Percentiles rank a stretch among this genome's conserved stretches.
These are phyloP conservation scores for Luzula sylvatica DNA, from an alignment of 176 grass and related monocot species.

Conservation along the genomic window DNA sequence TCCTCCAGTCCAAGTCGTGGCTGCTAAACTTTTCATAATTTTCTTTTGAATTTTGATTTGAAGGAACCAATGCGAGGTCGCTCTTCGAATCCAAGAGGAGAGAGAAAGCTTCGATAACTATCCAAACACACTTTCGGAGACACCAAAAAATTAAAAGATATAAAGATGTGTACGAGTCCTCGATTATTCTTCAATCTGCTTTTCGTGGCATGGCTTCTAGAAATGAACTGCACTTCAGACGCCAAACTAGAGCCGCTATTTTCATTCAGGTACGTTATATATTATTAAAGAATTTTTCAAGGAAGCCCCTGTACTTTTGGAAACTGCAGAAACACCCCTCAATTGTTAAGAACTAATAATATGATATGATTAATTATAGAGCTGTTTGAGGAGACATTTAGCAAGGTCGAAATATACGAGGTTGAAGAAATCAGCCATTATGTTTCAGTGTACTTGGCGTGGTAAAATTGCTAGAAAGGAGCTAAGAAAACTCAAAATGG, in stretches of 20 bases:
- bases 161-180: constrained; percentile 36
- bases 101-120: constrained; percentile 67
- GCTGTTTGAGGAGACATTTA: constrained; percentile 55
- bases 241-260: constrained; percentile 53
- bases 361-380: constrained; percentile 33
- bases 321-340: too few relatives aligned
- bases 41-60: too few relatives aligned
- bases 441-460: constrained; percentile 86
- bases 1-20: too few relatives aligned
- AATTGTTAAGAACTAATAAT: constrained; percentile 1
- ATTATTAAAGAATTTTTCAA: too few relatives aligned
- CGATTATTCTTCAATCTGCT: constrained; percentile 59
- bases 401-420: constrained; percentile 39
- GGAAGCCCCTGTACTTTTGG: too few relatives aligned
- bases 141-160: constrained; percentile 64
- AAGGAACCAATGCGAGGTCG: constrained; percentile 69
- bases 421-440: constrained; percentile 71
- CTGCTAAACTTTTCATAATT: too few relatives aligned
- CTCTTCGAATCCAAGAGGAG: constrained; percentile 55
- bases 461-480: constrained; percentile 78
- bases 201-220: constrained; percentile 72
- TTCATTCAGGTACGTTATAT: constrained; percentile 93
- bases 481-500: constrained; percentile 93
- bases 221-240: constrained; percentile 53
- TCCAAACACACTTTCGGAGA: constrained; percentile 69